Base-by-base conservation (phyloP, 1,284 basidiomycete genomes). In the Sanghuangporus sanghuang region DNA sequence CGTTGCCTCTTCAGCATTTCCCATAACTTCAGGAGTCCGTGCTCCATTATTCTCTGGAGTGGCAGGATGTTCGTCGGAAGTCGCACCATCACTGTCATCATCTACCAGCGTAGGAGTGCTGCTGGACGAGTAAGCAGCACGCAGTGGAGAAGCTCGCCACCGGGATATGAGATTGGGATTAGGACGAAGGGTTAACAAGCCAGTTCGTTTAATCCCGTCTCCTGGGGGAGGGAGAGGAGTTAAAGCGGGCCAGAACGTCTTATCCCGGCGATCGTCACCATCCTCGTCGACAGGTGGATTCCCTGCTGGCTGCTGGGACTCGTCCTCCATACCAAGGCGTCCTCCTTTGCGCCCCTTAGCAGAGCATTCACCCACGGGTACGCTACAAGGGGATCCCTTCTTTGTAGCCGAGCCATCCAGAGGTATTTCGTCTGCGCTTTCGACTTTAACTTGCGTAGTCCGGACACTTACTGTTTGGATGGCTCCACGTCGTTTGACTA, bases 381-480 rank as follows among this genome's bases (percentile, higher is more conserved):
- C 27, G 27, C 27, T 3, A 32, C 27, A 32, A 32, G 4, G 27
- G 27, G 27, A 32, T 32, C 44, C 60, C 35, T 67, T 57, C 42
- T 62, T 53, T 46, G 44, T 18, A 32, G 62, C 48, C 11, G 69
- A 49, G 16, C 50, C 52, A 59, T 66, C 55, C 57, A 69, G 62
- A 57, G 70, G 57, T 53, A 69, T 58, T 49, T 68, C 65, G 59
- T 70, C 55, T 62, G 69, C 55, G 66, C 61, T 36, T 67, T 70
- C 57, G 63, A 71, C 57, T 69, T 70, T 50, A 66, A 66, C 65
- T 71, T 73, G 77, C 1, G 66, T 71, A 39, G 74, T 74, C 7
- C 67, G 68, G 5, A 73, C 73, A n/a, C 6, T 54, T 16, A 54
- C 53, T 6, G 35, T 54, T 18, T n/a, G 27, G 5, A 38, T 32